Evolutionary conservation across 2,329 filamentous ascomycete genomes (phyloP), one percentile per base, ranked within the genome.

Genomic region (Nakataea oryzae): DNA sequence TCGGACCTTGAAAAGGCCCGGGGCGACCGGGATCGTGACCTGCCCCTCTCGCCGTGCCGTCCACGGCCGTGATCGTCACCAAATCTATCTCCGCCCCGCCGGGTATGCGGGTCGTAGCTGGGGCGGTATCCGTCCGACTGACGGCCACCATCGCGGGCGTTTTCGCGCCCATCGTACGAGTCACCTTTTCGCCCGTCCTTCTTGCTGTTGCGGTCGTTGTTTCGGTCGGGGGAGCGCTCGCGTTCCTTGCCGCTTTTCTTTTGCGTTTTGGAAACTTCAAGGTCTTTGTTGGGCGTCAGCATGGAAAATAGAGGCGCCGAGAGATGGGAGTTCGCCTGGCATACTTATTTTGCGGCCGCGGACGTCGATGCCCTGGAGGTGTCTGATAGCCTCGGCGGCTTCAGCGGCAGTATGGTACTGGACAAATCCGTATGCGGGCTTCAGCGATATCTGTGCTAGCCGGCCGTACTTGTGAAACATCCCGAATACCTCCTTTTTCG

Each of bases 361-460:
- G 50, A 97, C 86, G 66, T 91, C 84, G 54, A 86, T 83, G 12
- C 90, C 91, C 74, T 97, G 91, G 64, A 97, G 86, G 47, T 82
- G 81, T 47, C 89, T 81, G 68, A 97, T 82, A 5, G 93, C 93
- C 57, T 81, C 80, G 62, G 83, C 80, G 66, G 92, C 96, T 70
- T 93, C 88, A 2, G 83, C 80, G 4, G 86, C 78, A 32, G 91
- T 87, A 66, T 96, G 82, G 67, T 96, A 99, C 72, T 97, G 95
- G 47, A 97, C 92, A 71, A 97, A 99, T 1, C 95, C 95, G 74
- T 96, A 97, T 1, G 93, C 93, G 67, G 95, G 92, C 74, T 97
- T 97, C 68, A 97, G 91, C 0, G 92, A 96, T 64, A 97, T 95
- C 72, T 99, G 95, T 2, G 93, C 93, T 58, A 99, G 79, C 64